Conservation (phyloP, 2,329 filamentous ascomycete species). For the Pezicula radicicola region DNA sequence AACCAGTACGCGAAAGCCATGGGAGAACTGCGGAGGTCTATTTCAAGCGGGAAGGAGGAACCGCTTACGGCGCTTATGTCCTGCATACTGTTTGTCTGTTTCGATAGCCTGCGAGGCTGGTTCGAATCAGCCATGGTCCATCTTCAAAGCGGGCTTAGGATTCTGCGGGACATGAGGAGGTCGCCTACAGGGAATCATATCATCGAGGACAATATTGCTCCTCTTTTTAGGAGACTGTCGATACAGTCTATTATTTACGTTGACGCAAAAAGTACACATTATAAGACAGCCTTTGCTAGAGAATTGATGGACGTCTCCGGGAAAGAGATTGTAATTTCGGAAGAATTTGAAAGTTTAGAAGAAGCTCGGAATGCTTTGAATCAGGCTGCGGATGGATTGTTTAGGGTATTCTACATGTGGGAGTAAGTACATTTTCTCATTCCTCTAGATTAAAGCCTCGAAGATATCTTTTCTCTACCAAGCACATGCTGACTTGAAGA, state of each 20-base stretch:
- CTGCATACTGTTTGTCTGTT: slow-evolving; percentile 19
- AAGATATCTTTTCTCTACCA: slow-evolving; percentile 8
- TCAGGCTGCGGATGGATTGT: slow-evolving; percentile 19
- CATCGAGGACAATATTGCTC: slow-evolving; percentile 19
- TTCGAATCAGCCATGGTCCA: slow-evolving; percentile 16
- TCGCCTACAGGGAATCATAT: slow-evolving; percentile 11
- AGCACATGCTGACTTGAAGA: slow-evolving; percentile 6
- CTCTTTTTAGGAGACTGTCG: slow-evolving; percentile 22
- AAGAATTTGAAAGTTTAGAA: slow-evolving; percentile 18
- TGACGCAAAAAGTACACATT: slow-evolving; percentile 17
- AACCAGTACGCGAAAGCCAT: slow-evolving; percentile 19
- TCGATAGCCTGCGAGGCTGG: slow-evolving; percentile 17
- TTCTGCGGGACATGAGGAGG: slow-evolving; percentile 16
- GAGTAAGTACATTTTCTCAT: slow-evolving; percentile 8
- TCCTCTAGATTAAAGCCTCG: slow-evolving; percentile 7
- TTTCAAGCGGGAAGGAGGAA: slow-evolving; percentile 7
- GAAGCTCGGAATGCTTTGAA: slow-evolving; percentile 19
- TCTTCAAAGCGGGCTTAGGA: slow-evolving; percentile 19
- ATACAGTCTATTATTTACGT: slow-evolving; percentile 26
- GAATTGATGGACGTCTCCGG: slow-evolving; percentile 8
- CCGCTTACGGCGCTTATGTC: slow-evolving; percentile 18
- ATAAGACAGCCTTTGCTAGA: slow-evolving; percentile 14
- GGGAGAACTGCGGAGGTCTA: slow-evolving; percentile 7
- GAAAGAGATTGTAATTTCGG: slow-evolving; percentile 6
- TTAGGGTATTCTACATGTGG: slow-evolving; percentile 20